Evolutionary conservation across 192 early-diverging fungal genomes (phyloP).

Genomic region (Coemansia sp.): DNA sequence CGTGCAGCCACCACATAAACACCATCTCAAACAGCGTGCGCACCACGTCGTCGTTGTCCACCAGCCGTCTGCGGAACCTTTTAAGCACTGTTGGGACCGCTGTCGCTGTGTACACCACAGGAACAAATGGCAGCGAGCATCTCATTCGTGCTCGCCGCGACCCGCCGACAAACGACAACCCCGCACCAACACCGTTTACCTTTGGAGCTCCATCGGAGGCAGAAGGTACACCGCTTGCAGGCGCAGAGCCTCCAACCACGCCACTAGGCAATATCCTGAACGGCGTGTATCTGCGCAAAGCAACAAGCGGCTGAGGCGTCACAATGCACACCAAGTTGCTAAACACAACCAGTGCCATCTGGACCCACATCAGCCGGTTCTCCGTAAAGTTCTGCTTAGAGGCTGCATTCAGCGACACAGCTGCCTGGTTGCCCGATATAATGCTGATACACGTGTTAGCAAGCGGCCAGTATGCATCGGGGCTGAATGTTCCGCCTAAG

Average conservation of each 20-base stretch:
- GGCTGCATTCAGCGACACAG: constrained; percentile 9
- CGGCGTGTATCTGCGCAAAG: constrained; percentile 35
- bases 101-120: constrained; percentile 17
- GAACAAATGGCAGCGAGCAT: constrained; percentile 44
- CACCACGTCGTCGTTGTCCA: constrained; percentile 21
- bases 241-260: constrained; percentile 4
- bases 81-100: constrained; percentile 28
- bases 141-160: constrained; percentile 17
- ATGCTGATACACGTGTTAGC: constrained; percentile 30
- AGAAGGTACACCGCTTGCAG: background rate
- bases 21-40: constrained; percentile 44
- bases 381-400: constrained; percentile 22
- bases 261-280: constrained; percentile 24
- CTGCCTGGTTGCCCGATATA: constrained; percentile 32
- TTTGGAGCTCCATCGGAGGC: background rate
- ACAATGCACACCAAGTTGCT: constrained; percentile 38
- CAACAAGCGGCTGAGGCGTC: constrained; percentile 30
- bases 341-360: constrained; percentile 41
- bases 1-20: constrained; percentile 38
- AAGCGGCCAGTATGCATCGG: constrained; percentile 20
- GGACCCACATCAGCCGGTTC: constrained; percentile 47
- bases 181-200: background rate
- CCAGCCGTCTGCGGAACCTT: constrained; percentile 30
- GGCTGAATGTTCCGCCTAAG: constrained; percentile 9
- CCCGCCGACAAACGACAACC: background rate